Evolutionary conservation across 148 eudicot genomes (phyloP), one percentile per base, ranked within the genome.

Genomic region (Chenopodium quinoa): DNA sequence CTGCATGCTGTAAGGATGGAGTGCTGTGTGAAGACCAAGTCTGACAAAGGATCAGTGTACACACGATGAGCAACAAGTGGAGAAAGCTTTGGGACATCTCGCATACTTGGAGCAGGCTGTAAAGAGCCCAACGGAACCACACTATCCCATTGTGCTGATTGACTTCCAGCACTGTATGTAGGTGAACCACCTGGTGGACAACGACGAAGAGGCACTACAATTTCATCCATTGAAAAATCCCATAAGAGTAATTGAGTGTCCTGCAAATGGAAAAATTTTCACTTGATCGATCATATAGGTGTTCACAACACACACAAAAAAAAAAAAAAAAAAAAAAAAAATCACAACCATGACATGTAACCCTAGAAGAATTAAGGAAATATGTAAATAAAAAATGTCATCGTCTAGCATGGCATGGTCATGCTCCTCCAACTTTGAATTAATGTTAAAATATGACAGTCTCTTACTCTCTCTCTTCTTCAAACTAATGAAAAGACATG

Each of bases 181-280:
- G 94, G 97, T 22, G 94, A 93, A 9, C 97, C 97, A 78, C 91
- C 83, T 46, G 93, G 86, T 56, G 92, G 86, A 73, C 90, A 81
- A 19, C 97, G 91, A 29, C 97, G 93, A 46, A 91, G 86, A 72
- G 97, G 97, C 27, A 91, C 91, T 44, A 90, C 93, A 44, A 90
- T 87, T 76, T 93, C 94, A 44, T 90, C 91, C 92, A 91, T 90
- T 70, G 84, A 88, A 29, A 93, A 84, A 83, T 93, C 97, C 97
- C 97, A 93, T 9, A 91, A 83, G 64, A 93, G 91, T 68, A 93
- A 82, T 78, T 88, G 97, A 20, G 94, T 88, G 81, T 93, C 97
- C 97, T 93, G 84, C 81, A 76, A 11, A 60, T 47, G 31, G 29
- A 32, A 69, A 29, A 31, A 32, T 69, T 60, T 31, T 20, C 12